Base-by-base conservation (phyloP, 1,139 yeast genomes). In the Yamadazyma trypodendri region DNA sequence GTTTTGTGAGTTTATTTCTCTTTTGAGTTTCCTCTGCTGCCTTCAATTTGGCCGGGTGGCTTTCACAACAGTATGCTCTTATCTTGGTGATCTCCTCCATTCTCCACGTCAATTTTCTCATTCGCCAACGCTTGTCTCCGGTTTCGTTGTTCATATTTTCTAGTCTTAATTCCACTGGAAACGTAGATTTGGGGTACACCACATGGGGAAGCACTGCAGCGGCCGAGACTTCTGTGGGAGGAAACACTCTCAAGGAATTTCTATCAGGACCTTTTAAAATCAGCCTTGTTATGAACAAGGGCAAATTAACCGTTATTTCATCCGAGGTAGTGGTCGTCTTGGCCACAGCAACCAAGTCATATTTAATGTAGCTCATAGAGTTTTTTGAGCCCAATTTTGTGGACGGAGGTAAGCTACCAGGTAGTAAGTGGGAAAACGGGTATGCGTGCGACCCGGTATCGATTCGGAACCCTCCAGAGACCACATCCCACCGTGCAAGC, bases 211-310 rank as follows among this genome's bases (percentile, higher is more conserved):
- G 66, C 4, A 84, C 84, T 3, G 95, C 90, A 28, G 84, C 78
- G 3, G 96, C 95, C 3, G 87, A 82, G 28, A 92, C 83, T 35
- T 84, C 87, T 0, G 97, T 92, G 3, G 99, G 97, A 1, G 98
- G 98, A 59, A 92, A 92, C 1, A 94, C 88, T 43, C 99, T 73
- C 29, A 88, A 65, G 1, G 96, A 87, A 55, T 86, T 88, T 48
- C 89, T 74, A 56, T 90, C 97, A 2, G 88, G 86, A 8, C 94
- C 94, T 29, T 89, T 71, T 30, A 87, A 60, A 21, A 90, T 77
- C 48, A 95, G 85, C 44, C 98, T 72, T 29, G 85, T 73, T 3
- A 92, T 71, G 48, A 81, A 75, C n/a, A 92, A 60, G 0, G 96
- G 95, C 42, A 85, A 62, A n/a, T 68, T 61, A 28, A 81, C 63